Evolutionary conservation across 169 alveolate species (phyloP), one percentile per base, ranked within the genome.

Genomic region (Eimeria praecox): DNA sequence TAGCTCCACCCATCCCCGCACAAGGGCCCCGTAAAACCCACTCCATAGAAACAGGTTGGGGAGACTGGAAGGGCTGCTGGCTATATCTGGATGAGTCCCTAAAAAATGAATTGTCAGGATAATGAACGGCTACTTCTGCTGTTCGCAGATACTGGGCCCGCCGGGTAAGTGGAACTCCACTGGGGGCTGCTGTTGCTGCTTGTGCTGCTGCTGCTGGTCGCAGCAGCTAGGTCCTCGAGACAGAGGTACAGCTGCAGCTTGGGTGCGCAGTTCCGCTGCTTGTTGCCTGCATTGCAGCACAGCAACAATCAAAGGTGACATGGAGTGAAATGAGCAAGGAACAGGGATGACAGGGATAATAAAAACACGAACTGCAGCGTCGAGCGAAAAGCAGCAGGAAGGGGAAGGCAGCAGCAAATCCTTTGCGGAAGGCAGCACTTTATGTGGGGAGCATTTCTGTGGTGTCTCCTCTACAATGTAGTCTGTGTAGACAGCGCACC

Each of bases 201-300:
- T 33, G 14, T 62, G 73, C 8, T 64, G 40, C 38, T 64, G 75
- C 14, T 24, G 35, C 75, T 64, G 1, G 40, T 40, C 83, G 83
- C 83, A 2, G 8, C 83, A 9, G 54, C 30, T 10, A 40, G 83
- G 30, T 6, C 8, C 52, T 20, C 5, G 30, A 16, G 4, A 54
- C 52, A 0, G 33, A 38, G 27, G 10, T 3, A 35, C 18, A 8
- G 27, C 52, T 40, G 33, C 83, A 33, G 83, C 38, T 40, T 73
- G 83, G 8, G 83, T 35, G 52, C 83, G 83, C 52, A 73, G 83
- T 40, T 33, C 83, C 18, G 46, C 52, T 54, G 83, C 83, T 30
- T 38, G 49, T 22, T 22, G 46, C 83, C 83, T 73, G 83, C 83
- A 54, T 18, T 38, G 83, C 83, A 66, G 42, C 78, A 30, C 52